Conservation (phyloP, 1,284 basidiomycete genomes). For the Pseudozyma flocculosa region DNA sequence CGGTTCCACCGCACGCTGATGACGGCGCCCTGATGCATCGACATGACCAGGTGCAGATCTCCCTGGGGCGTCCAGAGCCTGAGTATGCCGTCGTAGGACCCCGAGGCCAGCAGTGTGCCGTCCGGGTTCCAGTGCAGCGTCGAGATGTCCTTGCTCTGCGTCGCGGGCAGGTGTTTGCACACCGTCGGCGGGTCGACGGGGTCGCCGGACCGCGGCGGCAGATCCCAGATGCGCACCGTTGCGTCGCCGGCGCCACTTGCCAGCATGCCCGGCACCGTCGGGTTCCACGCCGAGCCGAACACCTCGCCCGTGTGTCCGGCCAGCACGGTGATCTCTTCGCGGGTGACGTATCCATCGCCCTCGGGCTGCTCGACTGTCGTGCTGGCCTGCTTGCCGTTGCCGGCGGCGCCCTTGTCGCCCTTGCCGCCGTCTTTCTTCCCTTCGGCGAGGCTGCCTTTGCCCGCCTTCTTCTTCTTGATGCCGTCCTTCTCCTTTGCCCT, state of each 20-base stretch:
- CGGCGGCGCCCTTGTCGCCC: slow-evolving; percentile 3
- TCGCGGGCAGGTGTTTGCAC: slow-evolving; percentile 56
- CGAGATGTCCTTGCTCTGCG: slow-evolving; percentile 55
- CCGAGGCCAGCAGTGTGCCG: slow-evolving; percentile 55
- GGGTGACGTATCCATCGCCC: slow-evolving; percentile 26
- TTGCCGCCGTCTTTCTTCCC: slow-evolving; percentile 31
- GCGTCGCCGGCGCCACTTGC: slow-evolving; percentile 57
- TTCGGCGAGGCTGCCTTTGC: slow-evolving; percentile 29
- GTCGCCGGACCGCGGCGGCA: slow-evolving; percentile 31
- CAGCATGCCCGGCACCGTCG: slow-evolving; percentile 53
- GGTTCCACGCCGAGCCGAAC: slow-evolving; percentile 57
- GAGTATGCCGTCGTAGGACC: slow-evolving; percentile 57
- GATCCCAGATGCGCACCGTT: slow-evolving; percentile 57
- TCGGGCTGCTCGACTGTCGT: slow-evolving; percentile 29
- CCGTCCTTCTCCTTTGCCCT: slow-evolving; percentile 18
- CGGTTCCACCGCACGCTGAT: slow-evolving; percentile 57
- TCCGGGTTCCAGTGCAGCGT: slow-evolving; percentile 58
- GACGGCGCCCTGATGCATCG: slow-evolving; percentile 58
- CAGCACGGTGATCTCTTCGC: slow-evolving; percentile 36
- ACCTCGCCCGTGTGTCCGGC: slow-evolving; percentile 53
- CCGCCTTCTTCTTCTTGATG: slow-evolving; percentile 32
- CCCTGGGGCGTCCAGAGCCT: slow-evolving; percentile 58
- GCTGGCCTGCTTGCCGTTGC: slow-evolving; percentile 22
- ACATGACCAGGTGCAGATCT: slow-evolving; percentile 57
- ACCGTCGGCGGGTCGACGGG: slow-evolving; percentile 40